Percentiles rank a stretch among this genome's conserved stretches.
These are phyloP conservation scores for Przewalskia tangutica DNA, from an alignment of 257 asterid species.

Conservation along the genomic window DNA sequence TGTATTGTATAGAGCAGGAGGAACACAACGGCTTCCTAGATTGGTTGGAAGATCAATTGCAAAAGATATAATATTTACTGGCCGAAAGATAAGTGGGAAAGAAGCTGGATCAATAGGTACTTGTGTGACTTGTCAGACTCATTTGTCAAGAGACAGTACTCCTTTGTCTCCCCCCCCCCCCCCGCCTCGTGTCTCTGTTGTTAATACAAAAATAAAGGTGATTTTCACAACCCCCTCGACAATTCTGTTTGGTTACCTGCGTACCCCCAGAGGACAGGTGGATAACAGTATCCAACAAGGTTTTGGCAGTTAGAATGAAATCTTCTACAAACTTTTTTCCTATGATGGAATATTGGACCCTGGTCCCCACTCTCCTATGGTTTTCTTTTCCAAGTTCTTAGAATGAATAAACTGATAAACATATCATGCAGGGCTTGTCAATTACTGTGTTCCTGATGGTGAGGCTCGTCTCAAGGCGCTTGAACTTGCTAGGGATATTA, in stretches of 20 bases:
- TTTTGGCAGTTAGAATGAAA: not conserved
- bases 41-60: slow-evolving; percentile 79
- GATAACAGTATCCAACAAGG: not conserved
- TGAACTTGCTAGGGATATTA: slow-evolving; percentile 68
- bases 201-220: not conserved
- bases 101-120: slow-evolving; percentile 28
- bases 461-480: slow-evolving; percentile 75
- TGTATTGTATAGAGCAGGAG: slow-evolving; percentile 73
- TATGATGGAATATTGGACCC: not conserved
- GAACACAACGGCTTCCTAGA: slow-evolving; percentile 94
- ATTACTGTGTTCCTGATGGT: slow-evolving; percentile 76
- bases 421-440: slow-evolving; percentile 64
- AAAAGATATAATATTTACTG: slow-evolving; percentile 39
- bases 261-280: not conserved
- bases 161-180: not conserved
- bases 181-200: not conserved
- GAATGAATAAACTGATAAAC: not conserved
- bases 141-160: not conserved
- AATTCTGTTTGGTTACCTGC: not conserved
- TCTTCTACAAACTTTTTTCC: not conserved
- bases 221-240: not conserved
- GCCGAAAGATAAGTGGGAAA: slow-evolving; percentile 22
- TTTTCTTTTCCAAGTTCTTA: not conserved
- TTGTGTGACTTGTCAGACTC: not conserved
- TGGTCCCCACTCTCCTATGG: not conserved